phyloP scores from a whole-genome alignment of 768 basidiomycete genomes.

The Russula abietina region DNA sequence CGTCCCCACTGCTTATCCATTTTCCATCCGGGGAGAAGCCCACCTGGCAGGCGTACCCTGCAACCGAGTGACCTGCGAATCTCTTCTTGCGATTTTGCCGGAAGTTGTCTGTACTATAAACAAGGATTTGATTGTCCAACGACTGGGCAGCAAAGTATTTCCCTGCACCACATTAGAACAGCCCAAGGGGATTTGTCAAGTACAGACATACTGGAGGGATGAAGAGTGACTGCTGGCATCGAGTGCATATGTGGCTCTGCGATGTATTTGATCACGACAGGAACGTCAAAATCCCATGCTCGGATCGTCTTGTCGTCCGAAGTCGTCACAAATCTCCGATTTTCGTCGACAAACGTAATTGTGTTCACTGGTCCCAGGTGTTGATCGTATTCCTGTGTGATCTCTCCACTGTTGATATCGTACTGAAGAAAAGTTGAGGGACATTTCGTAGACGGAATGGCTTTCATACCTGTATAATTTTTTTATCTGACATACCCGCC shows the following conservation, averaged over 20 bases:
- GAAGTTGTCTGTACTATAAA: slow-evolving; percentile 98
- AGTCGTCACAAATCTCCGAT: slow-evolving; percentile 93
- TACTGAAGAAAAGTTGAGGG: slow-evolving; percentile 48
- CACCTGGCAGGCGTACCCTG: slow-evolving; percentile 95
- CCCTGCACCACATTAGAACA: slow-evolving; percentile 41
- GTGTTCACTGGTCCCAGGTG: slow-evolving; percentile 98
- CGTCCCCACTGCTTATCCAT: slow-evolving; percentile 96
- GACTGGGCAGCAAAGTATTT: slow-evolving; percentile 98
- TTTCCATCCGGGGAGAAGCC: slow-evolving; percentile 98
- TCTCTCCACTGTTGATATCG: slow-evolving; percentile 91
- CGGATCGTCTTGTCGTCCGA: slow-evolving; percentile 99
- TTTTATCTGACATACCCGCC: slow-evolving; percentile 99
- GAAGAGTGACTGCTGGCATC: slow-evolving; percentile 95
- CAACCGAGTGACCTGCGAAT: slow-evolving; percentile 94
- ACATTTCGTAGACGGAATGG: slow-evolving; percentile 8
- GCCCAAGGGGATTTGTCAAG: slow-evolving; percentile 7
- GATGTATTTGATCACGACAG: slow-evolving; percentile 98
- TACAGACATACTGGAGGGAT: slow-evolving; percentile 80
- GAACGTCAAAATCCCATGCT: slow-evolving; percentile 99
- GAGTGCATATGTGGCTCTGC: slow-evolving; percentile 99
- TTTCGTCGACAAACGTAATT: slow-evolving; percentile 98
- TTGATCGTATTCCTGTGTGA: slow-evolving; percentile 97
- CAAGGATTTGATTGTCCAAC: slow-evolving; percentile 95
- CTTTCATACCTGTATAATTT: slow-evolving; percentile 83
- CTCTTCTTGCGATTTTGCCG: slow-evolving; percentile 98